Evolutionary conservation across 2,329 filamentous ascomycete genomes (phyloP).

Genomic region (Calonectria pseudoreteaudii): DNA sequence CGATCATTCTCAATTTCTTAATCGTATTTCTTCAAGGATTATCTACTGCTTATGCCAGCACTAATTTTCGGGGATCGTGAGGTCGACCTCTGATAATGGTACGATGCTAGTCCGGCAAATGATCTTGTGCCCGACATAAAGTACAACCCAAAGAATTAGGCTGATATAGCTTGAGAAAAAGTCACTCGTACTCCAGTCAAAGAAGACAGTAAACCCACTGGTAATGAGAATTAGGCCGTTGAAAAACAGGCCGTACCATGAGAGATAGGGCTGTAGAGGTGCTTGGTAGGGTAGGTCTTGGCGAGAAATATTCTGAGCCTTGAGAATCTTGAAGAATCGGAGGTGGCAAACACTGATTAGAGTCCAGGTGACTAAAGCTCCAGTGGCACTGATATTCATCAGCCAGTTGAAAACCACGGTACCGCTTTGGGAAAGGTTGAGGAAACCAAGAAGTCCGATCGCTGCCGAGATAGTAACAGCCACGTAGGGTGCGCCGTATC

Average conservation of each 20-base stretch:
- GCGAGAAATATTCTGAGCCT: slow-evolving; percentile 1
- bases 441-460: background rate
- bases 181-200: background rate
- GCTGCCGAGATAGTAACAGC: background rate
- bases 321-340: slow-evolving; percentile 2
- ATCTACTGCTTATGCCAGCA: background rate
- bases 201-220: slow-evolving; percentile 7
- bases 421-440: slow-evolving; percentile 4
- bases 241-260: slow-evolving; percentile 9
- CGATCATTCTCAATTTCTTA: background rate
- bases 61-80: background rate
- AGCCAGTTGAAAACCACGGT: slow-evolving; percentile 14
- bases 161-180: slow-evolving; percentile 17
- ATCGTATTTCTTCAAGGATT: background rate
- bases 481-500: slow-evolving; percentile 4
- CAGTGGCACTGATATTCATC: slow-evolving; percentile 15
- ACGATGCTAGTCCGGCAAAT: background rate
- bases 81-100: slow-evolving; percentile 5
- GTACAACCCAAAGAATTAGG: slow-evolving; percentile 4
- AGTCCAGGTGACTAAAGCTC: slow-evolving; percentile 9
- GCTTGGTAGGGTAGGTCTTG: slow-evolving; percentile 5
- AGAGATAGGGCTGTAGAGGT: slow-evolving; percentile 5
- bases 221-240: slow-evolving; percentile 6
- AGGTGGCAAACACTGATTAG: slow-evolving; percentile 14
- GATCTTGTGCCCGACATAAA: slow-evolving; percentile 5